phyloP scores from a whole-genome alignment of 768 basidiomycete species.

The Podaxis sp. region DNA sequence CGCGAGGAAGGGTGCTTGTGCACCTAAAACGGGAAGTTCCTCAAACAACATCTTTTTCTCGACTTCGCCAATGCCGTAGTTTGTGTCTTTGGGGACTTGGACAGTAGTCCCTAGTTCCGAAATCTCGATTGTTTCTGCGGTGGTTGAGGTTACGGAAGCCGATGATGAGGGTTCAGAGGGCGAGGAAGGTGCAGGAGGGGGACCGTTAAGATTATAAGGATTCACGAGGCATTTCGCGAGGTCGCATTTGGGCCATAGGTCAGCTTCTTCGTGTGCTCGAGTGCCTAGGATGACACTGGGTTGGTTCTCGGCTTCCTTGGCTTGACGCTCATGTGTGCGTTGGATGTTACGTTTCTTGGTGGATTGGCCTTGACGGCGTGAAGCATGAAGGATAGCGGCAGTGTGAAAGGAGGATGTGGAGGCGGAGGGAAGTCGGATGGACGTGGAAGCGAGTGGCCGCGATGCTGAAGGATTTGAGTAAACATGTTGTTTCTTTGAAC shows the following conservation, averaged over 20 bases:
- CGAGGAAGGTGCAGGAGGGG: conserved; percentile 24
- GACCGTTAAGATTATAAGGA: conserved; percentile 41
- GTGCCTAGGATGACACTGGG: conserved; percentile 79
- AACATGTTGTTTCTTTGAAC: conserved; percentile 21
- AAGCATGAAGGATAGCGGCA: neutral
- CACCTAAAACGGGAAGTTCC: conserved; percentile 57
- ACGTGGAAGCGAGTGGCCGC: conserved; percentile 19
- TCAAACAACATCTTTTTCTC: conserved; percentile 68
- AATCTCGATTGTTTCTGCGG: neutral
- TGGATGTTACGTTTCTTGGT: conserved; percentile 33
- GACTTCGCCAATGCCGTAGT: conserved; percentile 62
- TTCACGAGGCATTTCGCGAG: conserved; percentile 65
- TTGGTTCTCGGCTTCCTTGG: conserved; percentile 35
- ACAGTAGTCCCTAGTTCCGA: conserved; percentile 32
- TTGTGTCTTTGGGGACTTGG: conserved; percentile 50
- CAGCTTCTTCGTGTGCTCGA: conserved; percentile 53
- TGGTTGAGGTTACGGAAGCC: conserved; percentile 24
- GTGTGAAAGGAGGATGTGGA: conserved; percentile 32
- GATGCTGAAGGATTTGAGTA: conserved; percentile 5
- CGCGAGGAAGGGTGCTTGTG: conserved; percentile 22
- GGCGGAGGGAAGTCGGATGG: conserved; percentile 36
- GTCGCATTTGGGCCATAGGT: conserved; percentile 66
- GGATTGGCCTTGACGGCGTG: conserved; percentile 48
- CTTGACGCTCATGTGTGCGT: conserved; percentile 43
- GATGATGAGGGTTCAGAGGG: conserved; percentile 25